phyloP scores from a whole-genome alignment of 1,284 basidiomycete species.

The Apiotrichum porosum region DNA sequence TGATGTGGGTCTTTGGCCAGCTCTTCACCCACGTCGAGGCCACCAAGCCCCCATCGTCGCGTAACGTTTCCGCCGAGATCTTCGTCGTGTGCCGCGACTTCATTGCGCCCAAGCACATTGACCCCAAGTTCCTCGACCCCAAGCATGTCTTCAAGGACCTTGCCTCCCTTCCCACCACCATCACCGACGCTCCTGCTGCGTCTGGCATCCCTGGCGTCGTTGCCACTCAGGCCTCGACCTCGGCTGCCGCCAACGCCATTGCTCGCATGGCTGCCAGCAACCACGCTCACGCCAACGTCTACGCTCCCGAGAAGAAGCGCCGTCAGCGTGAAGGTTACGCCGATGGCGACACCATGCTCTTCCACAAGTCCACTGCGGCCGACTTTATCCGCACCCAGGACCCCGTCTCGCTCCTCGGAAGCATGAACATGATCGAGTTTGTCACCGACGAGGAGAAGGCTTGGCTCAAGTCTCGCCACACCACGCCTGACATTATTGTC shows the following conservation, averaged over 20 bases:
- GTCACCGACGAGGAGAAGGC: conserved; percentile 75
- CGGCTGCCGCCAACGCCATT: conserved; percentile 35
- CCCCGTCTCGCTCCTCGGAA: conserved; percentile 75
- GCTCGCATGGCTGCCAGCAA: conserved; percentile 32
- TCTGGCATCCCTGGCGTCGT: conserved; percentile 15
- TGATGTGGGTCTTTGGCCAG: conserved; percentile 98
- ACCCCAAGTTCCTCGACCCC: conserved; percentile 97
- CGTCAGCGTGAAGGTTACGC: conserved; percentile 91
- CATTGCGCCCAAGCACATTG: conserved; percentile 89
- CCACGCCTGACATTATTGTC: conserved; percentile 71
- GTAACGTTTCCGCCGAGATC: conserved; percentile 99
- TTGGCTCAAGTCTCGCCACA: conserved; percentile 71
- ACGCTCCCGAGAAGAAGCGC: conserved; percentile 95
- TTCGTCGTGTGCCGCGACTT: conserved; percentile 98
- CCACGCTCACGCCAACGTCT: conserved; percentile 73
- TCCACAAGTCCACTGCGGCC: conserved; percentile 66
- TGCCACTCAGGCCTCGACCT: conserved; percentile 28
- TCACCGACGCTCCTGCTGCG: conserved; percentile 24
- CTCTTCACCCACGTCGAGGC: conserved; percentile 95
- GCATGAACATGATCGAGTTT: conserved; percentile 79
- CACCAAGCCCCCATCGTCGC: conserved; percentile 95
- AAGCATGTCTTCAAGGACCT: conserved; percentile 95
- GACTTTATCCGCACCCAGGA: conserved; percentile 70
- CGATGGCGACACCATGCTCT: conserved; percentile 89
- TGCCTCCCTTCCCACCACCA: conserved; percentile 51